Base-by-base conservation (phyloP, 2,329 filamentous ascomycete genomes). In the Penicillium glabrum region DNA sequence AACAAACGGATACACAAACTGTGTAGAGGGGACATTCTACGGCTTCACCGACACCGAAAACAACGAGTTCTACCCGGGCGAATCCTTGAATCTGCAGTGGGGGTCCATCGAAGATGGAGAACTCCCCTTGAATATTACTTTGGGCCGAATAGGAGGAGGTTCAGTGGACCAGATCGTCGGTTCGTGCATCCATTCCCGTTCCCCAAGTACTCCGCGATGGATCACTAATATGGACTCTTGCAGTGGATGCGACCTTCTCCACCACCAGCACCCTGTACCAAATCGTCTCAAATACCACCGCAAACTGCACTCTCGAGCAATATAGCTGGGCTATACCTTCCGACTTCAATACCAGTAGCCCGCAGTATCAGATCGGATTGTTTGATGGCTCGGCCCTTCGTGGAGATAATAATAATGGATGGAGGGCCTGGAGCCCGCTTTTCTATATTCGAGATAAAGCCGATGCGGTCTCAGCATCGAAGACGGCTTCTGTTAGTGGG, bases 281-380 rank as follows among this genome's bases (percentile, higher is more conserved):
- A 31, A 31, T 53, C 21, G 33, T 53, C 21, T 5, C 7, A 33
- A 53, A 53, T n/a, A 24, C 21, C 8, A 53, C 43, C 23, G 51
- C 51, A 13, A 53, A 53, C 33, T 53, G 51, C 33, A 47, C 51
- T 5, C 45, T 53, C 23, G 51, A 53, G 31, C 43, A 46, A 39
- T 53, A 53, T 39, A 53, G 26, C 43, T 53, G 51, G 51, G 51
- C 51, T 7, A 53, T 53, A 26, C 51, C 51, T 24, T 47, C 51
- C 3, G 51, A 53, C 44, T 53, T 53, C 51, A 53, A 53, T 44
- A 48, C 45, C 3, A 37, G 31, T 23, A 43, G 47, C 51, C 51
- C 51, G 3, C 9, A 39, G 29, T 53, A 53, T 14, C 51, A 53
- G n/a, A 37, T 53, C 21, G 51, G 51, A 11, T 19, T 53, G 27